These are phyloP conservation scores for Fragilaria radians DNA, from an alignment of 108 stramenopile genomes.

Conservation along the genomic window DNA sequence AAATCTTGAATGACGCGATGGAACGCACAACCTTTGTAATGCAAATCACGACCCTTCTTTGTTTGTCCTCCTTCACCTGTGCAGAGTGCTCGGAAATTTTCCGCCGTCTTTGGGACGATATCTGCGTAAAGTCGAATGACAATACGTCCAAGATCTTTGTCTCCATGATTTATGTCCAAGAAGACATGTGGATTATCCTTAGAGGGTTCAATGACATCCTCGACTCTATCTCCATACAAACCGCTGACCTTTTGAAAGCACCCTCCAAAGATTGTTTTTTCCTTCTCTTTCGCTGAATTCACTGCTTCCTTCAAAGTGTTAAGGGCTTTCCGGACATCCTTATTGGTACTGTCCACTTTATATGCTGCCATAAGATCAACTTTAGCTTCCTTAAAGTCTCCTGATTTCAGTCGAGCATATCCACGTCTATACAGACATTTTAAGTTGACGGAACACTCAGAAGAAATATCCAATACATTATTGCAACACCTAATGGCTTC, in stretches of 20 bases:
- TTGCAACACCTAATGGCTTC: constrained; percentile 71
- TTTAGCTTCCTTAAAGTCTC: constrained; percentile 87
- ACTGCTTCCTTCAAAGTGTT: constrained; percentile 60
- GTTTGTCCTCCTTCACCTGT: constrained; percentile 89
- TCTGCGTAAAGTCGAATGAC: constrained; percentile 89
- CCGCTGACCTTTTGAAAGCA: constrained; percentile 80
- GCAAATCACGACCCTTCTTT: constrained; percentile 72
- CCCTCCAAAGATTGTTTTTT: constrained; percentile 86
- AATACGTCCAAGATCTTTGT: constrained; percentile 52
- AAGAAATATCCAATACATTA: constrained; percentile 67
- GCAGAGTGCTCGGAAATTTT: constrained; percentile 95
- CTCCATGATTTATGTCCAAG: constrained; percentile 70
- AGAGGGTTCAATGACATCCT: too few relatives aligned
- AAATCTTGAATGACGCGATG: constrained; percentile 93
- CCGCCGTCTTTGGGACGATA: constrained; percentile 90
- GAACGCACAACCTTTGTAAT: constrained; percentile 83
- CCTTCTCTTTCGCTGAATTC: constrained; percentile 73
- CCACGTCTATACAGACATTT: constrained; percentile 89
- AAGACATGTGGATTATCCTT: constrained; percentile 40
- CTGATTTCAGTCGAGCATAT: constrained; percentile 71
- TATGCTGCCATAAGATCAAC: constrained; percentile 85
- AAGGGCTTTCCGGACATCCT: constrained; percentile 83
- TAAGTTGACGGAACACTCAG: constrained; percentile 58
- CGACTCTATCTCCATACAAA: too few relatives aligned
- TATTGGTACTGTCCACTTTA: constrained; percentile 83